These are phyloP conservation scores for Taphrina wiesneri DNA, from an alignment of 1,139 yeast species.

Conservation along the genomic window DNA sequence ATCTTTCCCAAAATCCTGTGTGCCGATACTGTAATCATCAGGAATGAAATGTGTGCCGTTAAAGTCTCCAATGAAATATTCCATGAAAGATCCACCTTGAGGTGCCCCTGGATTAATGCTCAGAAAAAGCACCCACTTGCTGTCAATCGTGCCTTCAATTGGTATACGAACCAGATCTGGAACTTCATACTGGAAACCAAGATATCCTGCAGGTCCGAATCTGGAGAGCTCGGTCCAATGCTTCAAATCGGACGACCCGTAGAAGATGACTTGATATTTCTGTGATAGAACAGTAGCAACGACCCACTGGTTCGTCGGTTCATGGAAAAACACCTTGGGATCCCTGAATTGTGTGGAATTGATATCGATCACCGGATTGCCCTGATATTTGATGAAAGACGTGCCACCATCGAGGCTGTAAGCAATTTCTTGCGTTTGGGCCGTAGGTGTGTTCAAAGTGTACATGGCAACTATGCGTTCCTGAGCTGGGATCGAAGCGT, in stretches of 20 bases:
- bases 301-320: constrained; percentile 46
- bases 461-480: constrained; percentile 46
- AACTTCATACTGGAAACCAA: constrained; percentile 50
- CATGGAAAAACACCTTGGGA: constrained; percentile 51
- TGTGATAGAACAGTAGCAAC: constrained; percentile 48
- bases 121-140: constrained; percentile 47
- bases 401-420: constrained; percentile 49
- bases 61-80: constrained; percentile 50
- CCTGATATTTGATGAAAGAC: constrained; percentile 44
- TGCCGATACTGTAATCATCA: constrained; percentile 39
- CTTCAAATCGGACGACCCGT: constrained; percentile 45
- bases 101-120: constrained; percentile 50
- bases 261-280: constrained; percentile 46
- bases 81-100: constrained; percentile 47
- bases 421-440: constrained; percentile 46
- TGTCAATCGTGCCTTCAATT: constrained; percentile 40
- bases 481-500: constrained; percentile 41
- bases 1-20: constrained; percentile 30
- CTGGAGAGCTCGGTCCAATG: constrained; percentile 46
- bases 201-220: constrained; percentile 45
- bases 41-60: constrained; percentile 47
- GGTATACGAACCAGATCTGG: constrained; percentile 47
- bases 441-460: constrained; percentile 41
- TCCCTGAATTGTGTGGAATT: constrained; percentile 48
- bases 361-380: constrained; percentile 47